Percentiles rank a stretch among this genome's conserved stretches.
These are phyloP conservation scores for Cochlearia excelsa DNA, from an alignment of 345 rosid species.

Conservation along the genomic window DNA sequence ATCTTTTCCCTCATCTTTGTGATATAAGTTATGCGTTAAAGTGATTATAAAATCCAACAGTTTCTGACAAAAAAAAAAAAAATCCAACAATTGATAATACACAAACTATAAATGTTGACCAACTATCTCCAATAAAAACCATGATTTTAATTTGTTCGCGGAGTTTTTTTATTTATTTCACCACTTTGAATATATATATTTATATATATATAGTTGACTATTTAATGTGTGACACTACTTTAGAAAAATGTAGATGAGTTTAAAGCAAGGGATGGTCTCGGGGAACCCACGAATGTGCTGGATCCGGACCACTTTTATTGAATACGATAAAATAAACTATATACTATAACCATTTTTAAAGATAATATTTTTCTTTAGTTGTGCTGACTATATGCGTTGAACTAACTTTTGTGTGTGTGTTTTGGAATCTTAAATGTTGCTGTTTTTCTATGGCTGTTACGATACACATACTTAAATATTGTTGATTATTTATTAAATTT, in stretches of 20 bases:
- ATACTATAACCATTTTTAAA: too few relatives aligned
- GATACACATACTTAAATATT: too few relatives aligned
- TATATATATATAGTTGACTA: slow-evolving; percentile 9
- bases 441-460: too few relatives aligned
- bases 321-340: slow-evolving; percentile 9
- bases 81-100: too few relatives aligned
- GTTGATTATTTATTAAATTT: too few relatives aligned
- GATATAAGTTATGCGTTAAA: slow-evolving; percentile 1
- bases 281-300: slow-evolving; percentile 30
- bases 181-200: slow-evolving; percentile 4
- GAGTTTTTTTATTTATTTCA: background rate
- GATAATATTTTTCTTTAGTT: too few relatives aligned
- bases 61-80: too few relatives aligned
- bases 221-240: background rate
- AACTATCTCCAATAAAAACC: background rate
- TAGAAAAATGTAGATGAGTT: background rate
- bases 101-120: background rate
- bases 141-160: slow-evolving; percentile 1
- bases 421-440: too few relatives aligned
- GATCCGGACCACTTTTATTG: slow-evolving; percentile 28
- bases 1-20: slow-evolving; percentile 25
- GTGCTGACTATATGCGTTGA: too few relatives aligned
- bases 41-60: background rate
- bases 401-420: too few relatives aligned
- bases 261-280: background rate